Evolutionary conservation across 2,329 filamentous ascomycete genomes (phyloP).

Genomic region (Ramichloridium luteum): DNA sequence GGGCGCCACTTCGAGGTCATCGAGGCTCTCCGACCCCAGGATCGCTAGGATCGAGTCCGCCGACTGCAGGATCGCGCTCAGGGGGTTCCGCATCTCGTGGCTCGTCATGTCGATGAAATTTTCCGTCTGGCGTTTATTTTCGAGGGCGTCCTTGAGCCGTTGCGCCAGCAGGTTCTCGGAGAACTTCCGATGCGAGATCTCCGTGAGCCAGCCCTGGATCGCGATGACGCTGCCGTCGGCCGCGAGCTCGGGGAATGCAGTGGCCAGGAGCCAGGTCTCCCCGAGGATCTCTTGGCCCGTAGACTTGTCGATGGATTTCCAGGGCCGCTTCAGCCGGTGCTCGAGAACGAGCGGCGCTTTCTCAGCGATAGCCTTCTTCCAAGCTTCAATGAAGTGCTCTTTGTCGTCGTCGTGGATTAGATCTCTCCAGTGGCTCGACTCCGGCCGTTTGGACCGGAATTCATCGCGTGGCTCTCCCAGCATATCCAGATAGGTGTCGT

Average conservation of each 20-base stretch:
- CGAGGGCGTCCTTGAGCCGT: conserved; percentile 25
- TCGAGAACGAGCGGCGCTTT: conserved; percentile 27
- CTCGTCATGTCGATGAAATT: conserved; percentile 29
- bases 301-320: conserved; percentile 20
- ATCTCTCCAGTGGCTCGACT: conserved; percentile 8
- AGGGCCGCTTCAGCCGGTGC: conserved; percentile 26
- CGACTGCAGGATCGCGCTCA: conserved; percentile 32
- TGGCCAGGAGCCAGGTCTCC: conserved; percentile 23
- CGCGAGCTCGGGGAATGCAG: conserved; percentile 22
- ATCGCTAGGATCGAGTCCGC: conserved; percentile 32
- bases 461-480: conserved; percentile 18
- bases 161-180: conserved; percentile 20
- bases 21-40: conserved; percentile 13
- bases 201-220: conserved; percentile 24
- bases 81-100: conserved; percentile 34
- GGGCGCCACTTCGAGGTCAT: conserved; percentile 16
- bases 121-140: conserved; percentile 26
- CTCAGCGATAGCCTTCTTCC: conserved; percentile 21
- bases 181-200: conserved; percentile 25
- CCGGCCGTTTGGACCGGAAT: conserved; percentile 1
- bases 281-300: conserved; percentile 17
- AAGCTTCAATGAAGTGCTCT: conserved; percentile 21
- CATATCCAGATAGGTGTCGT: conserved; percentile 29
- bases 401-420: conserved; percentile 26
- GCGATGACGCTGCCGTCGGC: conserved; percentile 18